phyloP scores from a whole-genome alignment of 148 eudicot species.

The Rhododendron mucronatum region DNA sequence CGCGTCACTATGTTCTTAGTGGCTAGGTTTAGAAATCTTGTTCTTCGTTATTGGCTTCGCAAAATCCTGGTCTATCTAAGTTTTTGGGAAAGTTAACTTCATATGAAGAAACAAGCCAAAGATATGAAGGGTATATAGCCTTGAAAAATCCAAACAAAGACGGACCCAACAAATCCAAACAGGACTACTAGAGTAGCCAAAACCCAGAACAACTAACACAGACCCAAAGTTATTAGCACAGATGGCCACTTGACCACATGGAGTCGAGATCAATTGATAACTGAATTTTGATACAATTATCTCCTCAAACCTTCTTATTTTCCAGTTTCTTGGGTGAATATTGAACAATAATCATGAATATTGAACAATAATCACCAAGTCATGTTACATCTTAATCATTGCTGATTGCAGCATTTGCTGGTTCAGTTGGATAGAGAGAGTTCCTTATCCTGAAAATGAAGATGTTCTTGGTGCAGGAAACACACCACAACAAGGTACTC shows the following conservation, averaged over 20 bases:
- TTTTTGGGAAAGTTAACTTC: too few species aligned
- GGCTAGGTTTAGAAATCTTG: not conserved
- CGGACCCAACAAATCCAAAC: too few species aligned
- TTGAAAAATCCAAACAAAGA: not conserved
- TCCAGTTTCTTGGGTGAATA: not conserved
- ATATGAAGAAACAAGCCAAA: not conserved
- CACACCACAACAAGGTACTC: not conserved
- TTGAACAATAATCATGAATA: not conserved
- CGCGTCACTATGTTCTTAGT: not conserved
- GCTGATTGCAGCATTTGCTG: not conserved
- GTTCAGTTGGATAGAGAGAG: not conserved
- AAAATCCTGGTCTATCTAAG: not conserved
- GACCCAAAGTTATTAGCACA: not conserved
- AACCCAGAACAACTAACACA: not conserved
- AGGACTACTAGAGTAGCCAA: not conserved
- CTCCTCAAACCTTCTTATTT: not conserved
- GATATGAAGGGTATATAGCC: too few species aligned
- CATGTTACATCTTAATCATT: not conserved
- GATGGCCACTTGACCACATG: not conserved
- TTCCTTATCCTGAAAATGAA: not conserved
- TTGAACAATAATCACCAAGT: not conserved
- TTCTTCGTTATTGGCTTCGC: not conserved
- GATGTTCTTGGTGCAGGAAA: not conserved
- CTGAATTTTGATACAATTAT: not conserved
- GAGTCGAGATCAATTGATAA: not conserved